Percentiles rank a stretch among this genome's conserved stretches.
Conservation (phyloP, 208 protist species). For the Trypanosoma caninum region DNA sequence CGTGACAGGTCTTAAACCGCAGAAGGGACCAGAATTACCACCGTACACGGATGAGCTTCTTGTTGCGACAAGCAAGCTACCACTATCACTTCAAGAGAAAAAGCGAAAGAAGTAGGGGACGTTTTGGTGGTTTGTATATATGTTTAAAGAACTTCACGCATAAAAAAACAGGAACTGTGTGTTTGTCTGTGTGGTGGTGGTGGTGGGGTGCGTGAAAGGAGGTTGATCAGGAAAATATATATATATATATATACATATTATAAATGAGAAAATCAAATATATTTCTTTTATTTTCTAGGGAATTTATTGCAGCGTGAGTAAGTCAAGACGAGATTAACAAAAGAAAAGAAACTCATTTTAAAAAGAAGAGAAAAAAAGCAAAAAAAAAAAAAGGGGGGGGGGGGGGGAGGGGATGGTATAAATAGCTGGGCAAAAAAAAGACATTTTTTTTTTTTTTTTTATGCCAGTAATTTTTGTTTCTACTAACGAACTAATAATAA, state of each 20-base stretch:
- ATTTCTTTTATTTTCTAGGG: too few relatives aligned
- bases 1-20: conserved; percentile 84
- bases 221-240: neutral
- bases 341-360: too few relatives aligned
- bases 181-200: too few relatives aligned
- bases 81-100: conserved; percentile 86
- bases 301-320: too few relatives aligned
- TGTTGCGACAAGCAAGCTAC: conserved; percentile 73
- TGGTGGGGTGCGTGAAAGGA: too few relatives aligned
- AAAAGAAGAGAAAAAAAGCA: conserved; percentile 14
- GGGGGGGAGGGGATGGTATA: too few relatives aligned
- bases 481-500: too few relatives aligned
- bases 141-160: too few relatives aligned
- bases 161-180: neutral
- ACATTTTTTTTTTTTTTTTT: conserved; percentile 8
- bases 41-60: conserved; percentile 87
- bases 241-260: neutral
- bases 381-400: conserved; percentile 1
- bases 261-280: neutral
- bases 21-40: conserved; percentile 72
- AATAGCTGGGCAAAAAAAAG: too few relatives aligned
- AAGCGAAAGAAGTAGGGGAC: conserved; percentile 53
- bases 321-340: too few relatives aligned
- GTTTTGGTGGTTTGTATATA: neutral
- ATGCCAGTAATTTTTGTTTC: neutral